Evolutionary conservation across 441 rosid species (phyloP).

Genomic region (Syzygium malaccense): DNA sequence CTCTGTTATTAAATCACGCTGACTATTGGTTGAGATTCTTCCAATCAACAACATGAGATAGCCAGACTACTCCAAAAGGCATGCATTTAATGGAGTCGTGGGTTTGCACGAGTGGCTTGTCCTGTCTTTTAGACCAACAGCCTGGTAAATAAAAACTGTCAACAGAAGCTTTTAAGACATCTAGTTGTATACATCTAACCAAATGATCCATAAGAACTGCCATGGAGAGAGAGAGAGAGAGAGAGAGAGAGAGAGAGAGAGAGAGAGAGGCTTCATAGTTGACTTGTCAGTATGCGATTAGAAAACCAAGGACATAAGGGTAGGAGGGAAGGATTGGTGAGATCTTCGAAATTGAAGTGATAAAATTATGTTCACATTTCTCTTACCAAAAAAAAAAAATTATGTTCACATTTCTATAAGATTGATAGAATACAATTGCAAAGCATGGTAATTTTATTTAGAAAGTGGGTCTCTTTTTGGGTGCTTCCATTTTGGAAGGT

Average conservation of each 20-base stretch:
- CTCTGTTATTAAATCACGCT: background rate
- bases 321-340: background rate
- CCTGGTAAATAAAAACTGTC: background rate
- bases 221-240: background rate
- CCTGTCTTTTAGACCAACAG: background rate
- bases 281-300: background rate
- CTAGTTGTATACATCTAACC: background rate
- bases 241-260: background rate
- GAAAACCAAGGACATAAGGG: background rate
- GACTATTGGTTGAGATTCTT: background rate
- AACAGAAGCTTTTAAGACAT: background rate
- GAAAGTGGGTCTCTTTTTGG: background rate
- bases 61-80: background rate
- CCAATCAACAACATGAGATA: background rate
- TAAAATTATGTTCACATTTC: background rate
- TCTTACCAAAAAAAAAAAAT: background rate
- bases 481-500: background rate
- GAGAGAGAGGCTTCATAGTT: background rate
- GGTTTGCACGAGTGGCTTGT: background rate
- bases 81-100: background rate
- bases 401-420: background rate
- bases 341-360: background rate
- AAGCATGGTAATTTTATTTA: background rate
- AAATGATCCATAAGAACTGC: background rate
- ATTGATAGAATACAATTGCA: background rate